A percentile compares a stretch with the other conserved stretches of the same genome.
These are phyloP conservation scores for Spergularia bocconei DNA, from an alignment of 148 eudicot genomes.

Conservation along the genomic window DNA sequence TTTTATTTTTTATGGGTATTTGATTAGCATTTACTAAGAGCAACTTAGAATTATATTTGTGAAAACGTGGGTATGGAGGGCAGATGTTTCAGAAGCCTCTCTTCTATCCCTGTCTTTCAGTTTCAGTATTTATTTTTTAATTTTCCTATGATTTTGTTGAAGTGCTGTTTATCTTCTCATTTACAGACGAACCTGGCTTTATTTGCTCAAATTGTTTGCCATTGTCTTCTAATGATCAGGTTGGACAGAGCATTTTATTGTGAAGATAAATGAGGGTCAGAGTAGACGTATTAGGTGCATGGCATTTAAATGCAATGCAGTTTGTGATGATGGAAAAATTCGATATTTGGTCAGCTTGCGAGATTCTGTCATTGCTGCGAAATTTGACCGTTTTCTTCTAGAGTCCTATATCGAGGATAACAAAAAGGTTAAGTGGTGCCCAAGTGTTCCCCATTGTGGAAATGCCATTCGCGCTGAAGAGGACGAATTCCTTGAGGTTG, in stretches of 20 bases:
- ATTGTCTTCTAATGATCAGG: constrained; percentile 30
- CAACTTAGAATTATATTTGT: neutral
- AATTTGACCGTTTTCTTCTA: constrained; percentile 57
- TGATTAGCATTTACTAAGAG: neutral
- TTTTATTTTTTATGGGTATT: neutral
- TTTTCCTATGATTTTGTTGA: neutral
- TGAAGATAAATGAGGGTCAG: constrained; percentile 71
- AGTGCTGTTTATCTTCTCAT: neutral
- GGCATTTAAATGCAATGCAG: constrained; percentile 57
- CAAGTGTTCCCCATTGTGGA: constrained; percentile 78
- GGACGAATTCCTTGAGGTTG: constrained; percentile 62
- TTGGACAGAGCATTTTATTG: constrained; percentile 67
- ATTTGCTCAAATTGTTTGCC: neutral
- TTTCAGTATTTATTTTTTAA: neutral
- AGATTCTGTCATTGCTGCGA: constrained; percentile 46
- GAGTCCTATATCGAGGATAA: constrained; percentile 80
- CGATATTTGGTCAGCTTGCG: constrained; percentile 42
- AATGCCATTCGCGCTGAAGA: constrained; percentile 65
- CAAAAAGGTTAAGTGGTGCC: constrained; percentile 74
- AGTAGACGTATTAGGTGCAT: constrained; percentile 63
- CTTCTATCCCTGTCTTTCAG: neutral
- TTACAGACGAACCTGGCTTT: neutral
- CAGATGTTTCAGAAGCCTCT: neutral
- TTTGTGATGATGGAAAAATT: constrained; percentile 62
- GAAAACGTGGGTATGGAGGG: neutral